Conservation (phyloP, 1,284 basidiomycete species). For the Caloboletus firmus region DNA sequence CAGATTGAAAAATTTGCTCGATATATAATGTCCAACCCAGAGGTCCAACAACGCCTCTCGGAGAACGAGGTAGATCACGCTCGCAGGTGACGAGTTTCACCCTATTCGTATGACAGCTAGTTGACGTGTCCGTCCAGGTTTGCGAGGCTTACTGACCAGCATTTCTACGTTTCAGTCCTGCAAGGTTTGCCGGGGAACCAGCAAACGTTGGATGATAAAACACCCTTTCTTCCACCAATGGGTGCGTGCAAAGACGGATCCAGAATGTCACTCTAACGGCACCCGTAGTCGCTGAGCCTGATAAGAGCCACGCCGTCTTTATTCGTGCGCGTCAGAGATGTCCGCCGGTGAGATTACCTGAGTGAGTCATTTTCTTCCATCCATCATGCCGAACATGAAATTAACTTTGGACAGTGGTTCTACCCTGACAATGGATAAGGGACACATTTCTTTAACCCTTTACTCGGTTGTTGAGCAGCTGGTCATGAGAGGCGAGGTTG, state of each 20-base stretch:
- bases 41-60: conserved; percentile 71
- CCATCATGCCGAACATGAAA: background rate
- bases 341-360: conserved; percentile 67
- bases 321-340: conserved; percentile 73
- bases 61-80: conserved; percentile 80
- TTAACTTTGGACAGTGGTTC: conserved; percentile 48
- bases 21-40: conserved; percentile 67
- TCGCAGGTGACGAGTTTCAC: conserved; percentile 48
- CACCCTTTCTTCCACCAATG: conserved; percentile 74
- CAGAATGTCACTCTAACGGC: conserved; percentile 12
- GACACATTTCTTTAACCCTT: conserved; percentile 68
- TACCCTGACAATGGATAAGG: conserved; percentile 62
- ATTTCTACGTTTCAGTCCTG: conserved; percentile 73
- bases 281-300: conserved; percentile 68
- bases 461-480: conserved; percentile 71
- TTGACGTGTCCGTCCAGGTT: conserved; percentile 48
- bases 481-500: conserved; percentile 64
- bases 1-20: conserved; percentile 88
- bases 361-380: conserved; percentile 50
- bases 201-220: conserved; percentile 70
- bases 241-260: conserved; percentile 48
- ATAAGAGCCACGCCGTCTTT: conserved; percentile 74
- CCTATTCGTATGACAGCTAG: background rate
- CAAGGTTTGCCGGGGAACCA: conserved; percentile 77
- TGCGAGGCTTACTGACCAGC: conserved; percentile 68